Evolutionary conservation across 2,329 filamentous ascomycete genomes (phyloP).

Genomic region (Calonectria pteridis): DNA sequence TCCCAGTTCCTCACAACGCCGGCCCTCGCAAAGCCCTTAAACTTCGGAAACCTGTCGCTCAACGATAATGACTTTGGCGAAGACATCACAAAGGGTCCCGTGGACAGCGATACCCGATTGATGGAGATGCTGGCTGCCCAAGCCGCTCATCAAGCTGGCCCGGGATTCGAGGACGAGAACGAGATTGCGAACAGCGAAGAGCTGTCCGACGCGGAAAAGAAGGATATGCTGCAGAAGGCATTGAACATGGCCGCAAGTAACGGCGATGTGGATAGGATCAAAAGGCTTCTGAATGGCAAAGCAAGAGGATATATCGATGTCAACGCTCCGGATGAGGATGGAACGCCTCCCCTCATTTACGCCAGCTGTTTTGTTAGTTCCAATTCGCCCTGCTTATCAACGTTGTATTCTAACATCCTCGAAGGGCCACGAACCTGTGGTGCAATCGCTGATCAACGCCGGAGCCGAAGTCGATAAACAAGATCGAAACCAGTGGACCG

Average conservation of each 20-base stretch:
- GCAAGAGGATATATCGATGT: constrained; percentile 84
- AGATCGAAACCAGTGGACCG: constrained; percentile 97
- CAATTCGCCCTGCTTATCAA: neutral
- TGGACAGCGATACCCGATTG: constrained; percentile 86
- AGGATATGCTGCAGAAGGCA: constrained; percentile 83
- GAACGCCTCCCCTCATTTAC: constrained; percentile 96
- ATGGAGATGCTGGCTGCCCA: constrained; percentile 98
- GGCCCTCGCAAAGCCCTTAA: constrained; percentile 84
- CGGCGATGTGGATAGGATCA: constrained; percentile 86
- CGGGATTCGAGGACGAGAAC: constrained; percentile 82
- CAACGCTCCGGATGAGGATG: constrained; percentile 91
- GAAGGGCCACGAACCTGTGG: constrained; percentile 89
- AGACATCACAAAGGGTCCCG: constrained; percentile 63
- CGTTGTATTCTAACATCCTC: constrained; percentile 13
- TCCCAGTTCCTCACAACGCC: constrained; percentile 94
- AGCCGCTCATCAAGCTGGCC: constrained; percentile 82
- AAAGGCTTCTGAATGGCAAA: constrained; percentile 79
- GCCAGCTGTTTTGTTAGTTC: constrained; percentile 91
- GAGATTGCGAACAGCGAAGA: constrained; percentile 81
- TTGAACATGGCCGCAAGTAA: constrained; percentile 97
- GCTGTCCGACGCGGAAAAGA: constrained; percentile 82
- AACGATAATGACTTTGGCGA: constrained; percentile 84
- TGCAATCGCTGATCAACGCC: constrained; percentile 84
- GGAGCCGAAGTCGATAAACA: constrained; percentile 93
- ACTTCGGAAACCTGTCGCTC: constrained; percentile 84